Conservation (phyloP, 192 early-diverging fungal species). For the Polychytrium aggregatum region DNA sequence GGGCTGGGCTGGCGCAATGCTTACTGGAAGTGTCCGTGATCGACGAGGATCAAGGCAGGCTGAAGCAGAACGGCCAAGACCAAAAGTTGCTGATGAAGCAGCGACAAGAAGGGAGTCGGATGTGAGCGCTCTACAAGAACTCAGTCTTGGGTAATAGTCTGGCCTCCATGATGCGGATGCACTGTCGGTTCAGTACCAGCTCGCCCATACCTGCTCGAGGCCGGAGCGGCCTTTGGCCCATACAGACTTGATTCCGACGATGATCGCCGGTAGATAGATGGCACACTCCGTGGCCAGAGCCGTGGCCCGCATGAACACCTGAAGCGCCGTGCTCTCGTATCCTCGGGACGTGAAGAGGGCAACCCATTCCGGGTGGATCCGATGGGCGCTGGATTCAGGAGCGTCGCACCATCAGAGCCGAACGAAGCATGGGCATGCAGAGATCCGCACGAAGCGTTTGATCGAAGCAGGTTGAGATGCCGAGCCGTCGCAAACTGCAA, state of each 20-base stretch:
- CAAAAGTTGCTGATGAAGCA: constrained; percentile 9
- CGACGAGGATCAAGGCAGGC: constrained; percentile 83
- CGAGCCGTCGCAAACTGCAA: no score
- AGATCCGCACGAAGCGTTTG: no score
- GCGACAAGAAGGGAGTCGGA: background rate
- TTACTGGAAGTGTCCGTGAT: constrained; percentile 93
- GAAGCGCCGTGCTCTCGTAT: constrained; percentile 55
- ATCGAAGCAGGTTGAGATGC: no score
- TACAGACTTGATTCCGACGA: constrained; percentile 18
- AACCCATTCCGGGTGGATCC: constrained; percentile 74
- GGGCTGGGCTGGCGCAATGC: background rate
- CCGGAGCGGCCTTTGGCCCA: background rate
- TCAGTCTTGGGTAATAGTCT: background rate
- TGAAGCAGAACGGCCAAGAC: constrained; percentile 63
- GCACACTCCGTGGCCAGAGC: constrained; percentile 64
- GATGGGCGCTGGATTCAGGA: constrained; percentile 62
- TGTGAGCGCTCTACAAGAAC: no score
- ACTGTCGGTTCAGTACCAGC: no score
- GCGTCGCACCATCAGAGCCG: no score
- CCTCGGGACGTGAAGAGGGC: constrained; percentile 79
- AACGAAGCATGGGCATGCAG: no score
- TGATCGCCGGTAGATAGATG: constrained; percentile 66
- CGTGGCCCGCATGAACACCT: constrained; percentile 84
- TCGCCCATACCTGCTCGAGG: background rate
- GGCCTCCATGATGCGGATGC: background rate